Percentiles rank a stretch among this genome's conserved stretches.
Evolutionary conservation across 345 rosid genomes (phyloP).

Genomic region (Hirschfeldia incana): DNA sequence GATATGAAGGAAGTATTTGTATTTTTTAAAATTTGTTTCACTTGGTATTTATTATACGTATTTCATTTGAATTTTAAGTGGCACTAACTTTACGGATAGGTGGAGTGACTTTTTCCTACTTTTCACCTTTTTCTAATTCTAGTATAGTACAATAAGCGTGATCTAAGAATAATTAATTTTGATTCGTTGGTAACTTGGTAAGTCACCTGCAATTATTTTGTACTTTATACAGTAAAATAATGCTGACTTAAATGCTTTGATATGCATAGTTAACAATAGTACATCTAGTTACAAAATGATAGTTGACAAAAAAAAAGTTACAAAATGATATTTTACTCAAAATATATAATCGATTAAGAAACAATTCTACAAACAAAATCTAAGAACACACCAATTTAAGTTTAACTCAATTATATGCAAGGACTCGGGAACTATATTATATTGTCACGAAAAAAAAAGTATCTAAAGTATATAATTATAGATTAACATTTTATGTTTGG

Average conservation of each 20-base stretch:
- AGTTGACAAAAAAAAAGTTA: no score
- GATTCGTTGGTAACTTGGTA: neutral
- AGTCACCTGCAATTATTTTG: neutral
- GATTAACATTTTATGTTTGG: no score
- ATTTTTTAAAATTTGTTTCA: neutral
- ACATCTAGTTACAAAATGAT: no score
- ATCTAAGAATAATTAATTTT: neutral
- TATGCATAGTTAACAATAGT: neutral
- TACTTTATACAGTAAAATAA: neutral
- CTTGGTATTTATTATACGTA: neutral
- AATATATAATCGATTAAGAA: no score
- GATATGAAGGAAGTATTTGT: no score
- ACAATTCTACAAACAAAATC: no score
- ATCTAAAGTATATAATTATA: no score
- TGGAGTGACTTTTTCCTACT: neutral
- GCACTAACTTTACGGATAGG: neutral
- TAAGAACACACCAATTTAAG: no score
- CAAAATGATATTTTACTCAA: no score
- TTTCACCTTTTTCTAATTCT: neutral
- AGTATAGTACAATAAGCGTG: neutral
- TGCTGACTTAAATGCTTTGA: neutral
- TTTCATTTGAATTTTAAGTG: neutral
- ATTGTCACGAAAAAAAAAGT: no score
- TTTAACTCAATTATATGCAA: no score
- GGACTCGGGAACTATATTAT: no score